phyloP scores from a whole-genome alignment of 2,329 filamentous ascomycete genomes.

The Fusarium pininemorale region DNA sequence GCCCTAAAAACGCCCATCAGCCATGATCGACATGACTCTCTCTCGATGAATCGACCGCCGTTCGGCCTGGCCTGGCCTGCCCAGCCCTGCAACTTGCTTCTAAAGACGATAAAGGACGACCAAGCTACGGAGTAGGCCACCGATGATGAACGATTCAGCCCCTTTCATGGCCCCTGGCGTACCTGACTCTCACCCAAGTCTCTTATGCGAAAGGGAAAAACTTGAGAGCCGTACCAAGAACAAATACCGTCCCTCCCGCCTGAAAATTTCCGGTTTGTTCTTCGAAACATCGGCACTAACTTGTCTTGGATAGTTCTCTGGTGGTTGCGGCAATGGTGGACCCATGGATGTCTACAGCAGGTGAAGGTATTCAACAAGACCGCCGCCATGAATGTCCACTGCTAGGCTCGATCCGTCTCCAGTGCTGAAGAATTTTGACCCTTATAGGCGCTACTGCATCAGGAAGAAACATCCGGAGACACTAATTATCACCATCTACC shows the following conservation, averaged over 20 bases:
- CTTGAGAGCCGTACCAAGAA: background rate
- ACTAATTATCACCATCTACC: background rate
- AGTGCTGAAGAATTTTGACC: conserved; percentile 3
- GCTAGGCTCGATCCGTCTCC: conserved; percentile 36
- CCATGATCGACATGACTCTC: conserved; percentile 11
- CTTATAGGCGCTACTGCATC: conserved; percentile 13
- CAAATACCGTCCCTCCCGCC: background rate
- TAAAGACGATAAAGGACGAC: background rate
- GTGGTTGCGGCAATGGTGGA: conserved; percentile 26
- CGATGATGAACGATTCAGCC: background rate
- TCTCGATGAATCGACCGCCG: background rate
- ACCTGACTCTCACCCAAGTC: background rate
- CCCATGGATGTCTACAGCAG: background rate
- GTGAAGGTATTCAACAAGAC: background rate
- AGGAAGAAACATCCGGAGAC: conserved; percentile 1
- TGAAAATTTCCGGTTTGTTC: background rate
- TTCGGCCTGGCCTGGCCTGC: background rate
- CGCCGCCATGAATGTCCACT: background rate
- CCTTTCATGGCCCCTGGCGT: background rate
- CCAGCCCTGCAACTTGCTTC: background rate
- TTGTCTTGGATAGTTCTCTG: conserved; percentile 11
- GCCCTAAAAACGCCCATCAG: background rate
- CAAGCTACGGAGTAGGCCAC: background rate
- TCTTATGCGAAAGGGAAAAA: background rate
- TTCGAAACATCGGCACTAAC: background rate